Conservation (phyloP, 2,329 filamentous ascomycete species). For the Colletotrichum costaricense region DNA sequence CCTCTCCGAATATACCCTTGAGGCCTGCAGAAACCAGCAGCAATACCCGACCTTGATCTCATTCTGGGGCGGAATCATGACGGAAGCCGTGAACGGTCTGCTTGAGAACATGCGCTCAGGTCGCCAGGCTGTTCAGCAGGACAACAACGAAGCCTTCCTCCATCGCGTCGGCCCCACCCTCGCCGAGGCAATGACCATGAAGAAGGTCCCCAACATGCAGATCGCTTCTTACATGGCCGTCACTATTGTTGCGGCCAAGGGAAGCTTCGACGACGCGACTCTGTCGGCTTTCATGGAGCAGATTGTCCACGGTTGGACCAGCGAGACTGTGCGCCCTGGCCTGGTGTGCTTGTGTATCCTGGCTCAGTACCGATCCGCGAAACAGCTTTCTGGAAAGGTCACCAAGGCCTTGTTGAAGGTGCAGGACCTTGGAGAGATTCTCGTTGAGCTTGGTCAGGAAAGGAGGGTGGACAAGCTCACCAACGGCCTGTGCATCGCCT, state of each 20-base stretch:
- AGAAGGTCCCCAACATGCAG: slow-evolving; percentile 81
- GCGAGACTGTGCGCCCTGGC: slow-evolving; percentile 77
- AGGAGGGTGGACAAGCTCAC: slow-evolving; percentile 78
- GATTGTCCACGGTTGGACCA: slow-evolving; percentile 80
- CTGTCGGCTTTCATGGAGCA: slow-evolving; percentile 93
- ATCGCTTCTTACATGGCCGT: slow-evolving; percentile 93
- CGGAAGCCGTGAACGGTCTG: slow-evolving; percentile 86
- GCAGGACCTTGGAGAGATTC: slow-evolving; percentile 66
- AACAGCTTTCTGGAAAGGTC: slow-evolving; percentile 76
- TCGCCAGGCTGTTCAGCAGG: slow-evolving; percentile 78
- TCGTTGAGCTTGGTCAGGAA: slow-evolving; percentile 72
- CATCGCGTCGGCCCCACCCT: slow-evolving; percentile 75
- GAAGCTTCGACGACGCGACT: slow-evolving; percentile 80
- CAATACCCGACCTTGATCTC: slow-evolving; percentile 83
- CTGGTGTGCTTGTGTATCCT: slow-evolving; percentile 85
- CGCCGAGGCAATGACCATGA: slow-evolving; percentile 81
- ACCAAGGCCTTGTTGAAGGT: slow-evolving; percentile 76
- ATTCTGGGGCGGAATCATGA: slow-evolving; percentile 91
- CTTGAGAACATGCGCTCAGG: slow-evolving; percentile 83
- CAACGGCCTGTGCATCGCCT: slow-evolving; percentile 76
- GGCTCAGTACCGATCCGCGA: slow-evolving; percentile 80
- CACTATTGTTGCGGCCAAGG: slow-evolving; percentile 86
- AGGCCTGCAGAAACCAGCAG: slow-evolving; percentile 76
- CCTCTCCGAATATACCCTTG: slow-evolving; percentile 83
- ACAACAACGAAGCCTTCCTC: slow-evolving; percentile 84